Conservation (phyloP, 805 yeast species). For the Spencermartinsiella europaea region DNA sequence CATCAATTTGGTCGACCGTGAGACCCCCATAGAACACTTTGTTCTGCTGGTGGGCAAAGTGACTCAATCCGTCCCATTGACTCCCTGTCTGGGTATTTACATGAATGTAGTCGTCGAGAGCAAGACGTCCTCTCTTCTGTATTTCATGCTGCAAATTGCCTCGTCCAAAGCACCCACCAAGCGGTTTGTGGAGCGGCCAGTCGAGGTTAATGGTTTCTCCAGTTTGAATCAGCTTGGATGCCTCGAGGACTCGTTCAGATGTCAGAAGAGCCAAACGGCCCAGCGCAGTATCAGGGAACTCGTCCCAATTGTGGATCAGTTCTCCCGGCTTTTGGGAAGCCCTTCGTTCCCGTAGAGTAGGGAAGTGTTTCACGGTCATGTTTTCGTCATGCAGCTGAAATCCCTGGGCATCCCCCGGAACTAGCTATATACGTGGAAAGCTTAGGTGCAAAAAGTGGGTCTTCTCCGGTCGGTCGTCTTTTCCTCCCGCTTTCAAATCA, state of each 20-base stretch:
- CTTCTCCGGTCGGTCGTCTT: too few relatives aligned
- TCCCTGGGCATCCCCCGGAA: too few relatives aligned
- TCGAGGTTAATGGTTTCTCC: slow-evolving; percentile 8
- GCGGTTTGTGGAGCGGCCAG: slow-evolving; percentile 11
- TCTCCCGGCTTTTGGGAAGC: slow-evolving; percentile 7
- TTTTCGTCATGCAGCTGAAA: not conserved
- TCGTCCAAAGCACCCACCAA: slow-evolving; percentile 13
- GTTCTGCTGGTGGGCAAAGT: slow-evolving; percentile 18
- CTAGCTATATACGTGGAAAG: too few relatives aligned
- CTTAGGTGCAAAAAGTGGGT: too few relatives aligned
- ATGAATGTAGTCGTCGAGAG: slow-evolving; percentile 18
- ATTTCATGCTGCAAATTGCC: slow-evolving; percentile 7
- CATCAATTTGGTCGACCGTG: slow-evolving; percentile 12
- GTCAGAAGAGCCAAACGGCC: slow-evolving; percentile 12
- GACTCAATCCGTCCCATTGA: slow-evolving; percentile 26
- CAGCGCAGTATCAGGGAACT: slow-evolving; percentile 3
- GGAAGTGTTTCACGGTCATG: not conserved
- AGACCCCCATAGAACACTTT: slow-evolving; percentile 13
- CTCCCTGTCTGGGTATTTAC: slow-evolving; percentile 23
- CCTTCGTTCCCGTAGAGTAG: slow-evolving; percentile 3
- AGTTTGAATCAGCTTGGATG: slow-evolving; percentile 2
- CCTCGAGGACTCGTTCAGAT: slow-evolving; percentile 11
- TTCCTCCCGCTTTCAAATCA: too few relatives aligned
- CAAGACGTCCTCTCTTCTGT: slow-evolving; percentile 1
- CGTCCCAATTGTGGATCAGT: slow-evolving; percentile 7